Evolutionary conservation across 352 stramenopile species (phyloP).

Genomic region (Phytophthora pini): DNA sequence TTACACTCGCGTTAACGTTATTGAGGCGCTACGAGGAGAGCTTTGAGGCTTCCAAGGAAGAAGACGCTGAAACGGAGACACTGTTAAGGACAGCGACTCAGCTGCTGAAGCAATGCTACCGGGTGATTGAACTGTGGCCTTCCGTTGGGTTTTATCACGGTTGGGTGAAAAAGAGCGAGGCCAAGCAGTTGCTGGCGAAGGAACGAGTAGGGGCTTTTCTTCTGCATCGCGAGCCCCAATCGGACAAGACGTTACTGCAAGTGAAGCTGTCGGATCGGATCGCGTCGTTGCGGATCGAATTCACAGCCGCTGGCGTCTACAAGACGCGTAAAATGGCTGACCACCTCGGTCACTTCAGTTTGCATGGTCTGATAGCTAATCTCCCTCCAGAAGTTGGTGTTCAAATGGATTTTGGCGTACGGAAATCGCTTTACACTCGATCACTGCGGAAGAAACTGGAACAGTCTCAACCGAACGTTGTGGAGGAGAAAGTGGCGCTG

Average conservation of each 20-base stretch:
- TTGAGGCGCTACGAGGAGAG: constrained; percentile 22
- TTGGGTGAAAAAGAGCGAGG: constrained; percentile 31
- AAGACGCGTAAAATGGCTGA: constrained; percentile 45
- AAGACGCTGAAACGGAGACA: constrained; percentile 13
- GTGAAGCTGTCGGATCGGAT: constrained; percentile 54
- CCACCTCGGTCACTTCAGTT: constrained; percentile 37
- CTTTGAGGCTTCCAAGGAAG: not conserved
- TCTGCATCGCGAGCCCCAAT: constrained; percentile 27
- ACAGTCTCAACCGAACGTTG: not conserved
- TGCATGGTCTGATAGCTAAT: constrained; percentile 51
- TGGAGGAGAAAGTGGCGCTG: constrained; percentile 13
- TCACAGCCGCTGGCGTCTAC: constrained; percentile 37
- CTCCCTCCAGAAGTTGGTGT: constrained; percentile 51
- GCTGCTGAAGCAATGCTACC: constrained; percentile 51
- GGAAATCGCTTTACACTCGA: constrained; percentile 24
- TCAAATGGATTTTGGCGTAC: constrained; percentile 41
- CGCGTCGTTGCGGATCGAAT: constrained; percentile 46
- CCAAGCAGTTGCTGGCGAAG: constrained; percentile 32
- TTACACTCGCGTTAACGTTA: constrained; percentile 38
- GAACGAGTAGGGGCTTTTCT: constrained; percentile 54
- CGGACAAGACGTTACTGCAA: constrained; percentile 36
- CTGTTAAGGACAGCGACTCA: constrained; percentile 24
- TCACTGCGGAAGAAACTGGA: constrained; percentile 32
- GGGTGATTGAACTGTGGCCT: constrained; percentile 57
- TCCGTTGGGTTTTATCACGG: constrained; percentile 67